These are phyloP conservation scores for Mallotus repandus DNA, from an alignment of 441 rosid genomes.

Conservation along the genomic window DNA sequence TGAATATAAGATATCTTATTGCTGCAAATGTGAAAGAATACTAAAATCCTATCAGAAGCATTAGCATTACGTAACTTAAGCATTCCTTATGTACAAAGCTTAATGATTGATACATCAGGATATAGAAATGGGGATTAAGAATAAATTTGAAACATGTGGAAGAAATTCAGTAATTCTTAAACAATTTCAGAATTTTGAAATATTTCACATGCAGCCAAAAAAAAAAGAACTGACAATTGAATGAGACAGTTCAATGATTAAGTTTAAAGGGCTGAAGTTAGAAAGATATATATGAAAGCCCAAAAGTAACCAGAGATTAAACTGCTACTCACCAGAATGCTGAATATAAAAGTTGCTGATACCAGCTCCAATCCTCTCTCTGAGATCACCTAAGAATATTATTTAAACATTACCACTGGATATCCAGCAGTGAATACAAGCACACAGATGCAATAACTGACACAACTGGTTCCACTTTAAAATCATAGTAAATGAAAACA, in stretches of 20 bases:
- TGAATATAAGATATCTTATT: neutral
- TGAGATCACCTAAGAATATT: constrained; percentile 59
- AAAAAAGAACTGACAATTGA: neutral
- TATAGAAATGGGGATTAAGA: neutral
- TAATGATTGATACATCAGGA: neutral
- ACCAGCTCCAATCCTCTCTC: constrained; percentile 83
- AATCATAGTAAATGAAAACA: neutral
- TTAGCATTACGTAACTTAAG: neutral
- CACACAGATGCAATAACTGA: too few species aligned
- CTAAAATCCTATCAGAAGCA: neutral
- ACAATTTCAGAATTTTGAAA: too few species aligned
- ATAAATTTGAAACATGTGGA: neutral
- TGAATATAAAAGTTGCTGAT: constrained; percentile 62
- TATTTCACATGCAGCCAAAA: neutral
- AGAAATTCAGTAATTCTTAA: neutral
- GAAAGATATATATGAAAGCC: constrained; percentile 4
- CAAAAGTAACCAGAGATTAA: neutral
- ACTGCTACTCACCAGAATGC: constrained; percentile 60
- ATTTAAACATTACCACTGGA: constrained; percentile 1
- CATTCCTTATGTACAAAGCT: constrained; percentile 1
- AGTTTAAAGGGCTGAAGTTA: neutral
- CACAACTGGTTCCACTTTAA: neutral
- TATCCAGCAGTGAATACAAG: neutral
- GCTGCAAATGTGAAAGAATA: neutral
- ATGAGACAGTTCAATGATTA: neutral